Conservation (phyloP, 768 basidiomycete species). For the Serendipita indica region DNA sequence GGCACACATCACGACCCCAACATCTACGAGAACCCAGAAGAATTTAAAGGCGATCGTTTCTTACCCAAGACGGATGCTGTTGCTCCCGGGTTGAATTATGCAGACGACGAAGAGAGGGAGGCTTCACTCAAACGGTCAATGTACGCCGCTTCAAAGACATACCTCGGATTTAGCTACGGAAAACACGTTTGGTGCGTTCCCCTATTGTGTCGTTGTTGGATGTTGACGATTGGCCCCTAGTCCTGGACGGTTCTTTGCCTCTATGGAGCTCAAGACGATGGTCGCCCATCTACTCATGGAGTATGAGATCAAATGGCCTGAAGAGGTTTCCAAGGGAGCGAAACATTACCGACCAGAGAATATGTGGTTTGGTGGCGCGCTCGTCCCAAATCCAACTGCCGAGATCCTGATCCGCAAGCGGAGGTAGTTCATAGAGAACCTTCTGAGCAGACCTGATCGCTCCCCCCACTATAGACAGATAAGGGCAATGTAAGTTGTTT, state of each 20-base stretch:
- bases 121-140: neutral
- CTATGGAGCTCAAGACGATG: conserved; percentile 11
- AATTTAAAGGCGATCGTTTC: neutral
- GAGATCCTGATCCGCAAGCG: neutral
- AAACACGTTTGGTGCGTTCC: neutral
- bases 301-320: conserved; percentile 11
- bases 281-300: conserved; percentile 13
- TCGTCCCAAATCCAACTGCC: neutral
- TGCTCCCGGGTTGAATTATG: too few relatives aligned
- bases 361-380: neutral
- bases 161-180: neutral
- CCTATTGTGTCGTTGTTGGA: neutral
- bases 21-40: conserved; percentile 4
- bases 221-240: neutral
- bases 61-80: neutral
- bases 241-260: conserved; percentile 15
- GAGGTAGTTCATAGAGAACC: too few relatives aligned
- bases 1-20: conserved; percentile 3
- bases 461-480: too few relatives aligned
- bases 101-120: neutral
- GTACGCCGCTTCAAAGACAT: conserved; percentile 1
- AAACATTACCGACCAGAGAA: neutral
- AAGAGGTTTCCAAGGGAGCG: neutral
- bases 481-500: too few relatives aligned
- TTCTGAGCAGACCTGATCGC: too few relatives aligned